Base-by-base conservation (phyloP, 2,329 filamentous ascomycete species). In the Scedosporium apiospermum region DNA sequence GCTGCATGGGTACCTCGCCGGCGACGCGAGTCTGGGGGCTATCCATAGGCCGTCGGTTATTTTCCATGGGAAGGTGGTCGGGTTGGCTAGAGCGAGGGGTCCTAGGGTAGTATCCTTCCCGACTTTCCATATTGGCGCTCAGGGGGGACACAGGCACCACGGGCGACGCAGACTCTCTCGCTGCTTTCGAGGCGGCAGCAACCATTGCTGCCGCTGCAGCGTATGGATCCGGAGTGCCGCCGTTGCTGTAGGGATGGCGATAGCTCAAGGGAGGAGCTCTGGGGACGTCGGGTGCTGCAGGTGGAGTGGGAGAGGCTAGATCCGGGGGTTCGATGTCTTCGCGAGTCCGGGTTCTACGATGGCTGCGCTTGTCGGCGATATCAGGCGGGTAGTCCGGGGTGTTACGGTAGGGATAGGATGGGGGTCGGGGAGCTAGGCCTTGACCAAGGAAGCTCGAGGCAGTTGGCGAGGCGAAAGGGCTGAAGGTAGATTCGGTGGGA, bases 201-300 rank as follows among this genome's bases (percentile, higher is more conserved):
- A 49, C 34, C 3, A 49, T 44, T 10, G 57, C 57, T 9, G 60
- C 60, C 6, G 60, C 60, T 18, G 60, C 60, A 41, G 60, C 60
- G 23, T 61, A 61, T 3, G 60, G 46, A 51, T 61, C 60, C 26
- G 60, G 60, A 7, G 60, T 61, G 60, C 49, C 55, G 27, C 49
- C 53, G 30, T 61, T 61, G 49, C 60, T 61, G 21, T 41, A 57
- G 7, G 81, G 78, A 41, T 80, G 76, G 65, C 76, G 80, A 71
- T 84, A 86, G 69, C 82, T 85, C 42, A 80, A 68, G 4, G 87
- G 84, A 46, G 84, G 84, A 7, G 77, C 80, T 68, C 79, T 80
- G 62, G 87, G 84, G 30, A 80, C 82, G 66, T 89, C 87, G 66
- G 87, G 84, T 41, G 82, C 84, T 59, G 78, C 76, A 18, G 84